Evolutionary conservation across 2,329 filamentous ascomycete genomes (phyloP), one percentile per base, ranked within the genome.

Genomic region (Xylariaceae sp.): DNA sequence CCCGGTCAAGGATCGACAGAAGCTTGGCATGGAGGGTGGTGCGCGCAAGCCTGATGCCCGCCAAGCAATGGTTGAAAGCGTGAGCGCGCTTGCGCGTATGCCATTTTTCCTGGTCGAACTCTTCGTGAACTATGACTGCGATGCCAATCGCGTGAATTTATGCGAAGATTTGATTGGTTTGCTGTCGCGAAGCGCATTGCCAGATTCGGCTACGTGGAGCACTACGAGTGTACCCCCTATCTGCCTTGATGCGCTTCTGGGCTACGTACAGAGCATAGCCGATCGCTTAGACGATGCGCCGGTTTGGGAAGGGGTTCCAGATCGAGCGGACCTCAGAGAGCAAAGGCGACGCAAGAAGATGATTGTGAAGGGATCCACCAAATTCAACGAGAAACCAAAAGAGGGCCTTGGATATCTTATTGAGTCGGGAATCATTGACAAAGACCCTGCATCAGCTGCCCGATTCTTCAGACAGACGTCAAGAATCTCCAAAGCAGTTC

Each of bases 121-220:
- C 6, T 99, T 97, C 72, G 86, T 97, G 74, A 99, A 99, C 74
- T 99, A 97, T 71, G 94, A 99, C 74, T 99, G 93, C 70, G 92
- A 97, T 70, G 87, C 91, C 55, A 90, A 99, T 71, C 85, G 92
- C 53, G 88, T 87, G 55, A 94, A 99, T 75, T 77, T 99, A 4
- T 99, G 94, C 70, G 90, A 96, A 76, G 95, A 99, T 70, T 89
- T 97, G 83, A 86, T 99, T 61, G 93, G 94, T 0, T 81, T 99
- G 39, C 78, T 99, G 13, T 93, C 94, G 17, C 85, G 94, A 60
- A 99, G 97, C 72, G 94, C 94, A 1, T 89, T 99, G 65, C 95
- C 94, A 0, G 94, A 99, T 73, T 96, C 94, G 7, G 94, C 93
- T 4, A 97, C 92, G 4, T 99, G 94, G 94, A 99, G 95, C 73